Evolutionary conservation across 2,329 filamentous ascomycete genomes (phyloP).

Genomic region (Helotiales sp.): DNA sequence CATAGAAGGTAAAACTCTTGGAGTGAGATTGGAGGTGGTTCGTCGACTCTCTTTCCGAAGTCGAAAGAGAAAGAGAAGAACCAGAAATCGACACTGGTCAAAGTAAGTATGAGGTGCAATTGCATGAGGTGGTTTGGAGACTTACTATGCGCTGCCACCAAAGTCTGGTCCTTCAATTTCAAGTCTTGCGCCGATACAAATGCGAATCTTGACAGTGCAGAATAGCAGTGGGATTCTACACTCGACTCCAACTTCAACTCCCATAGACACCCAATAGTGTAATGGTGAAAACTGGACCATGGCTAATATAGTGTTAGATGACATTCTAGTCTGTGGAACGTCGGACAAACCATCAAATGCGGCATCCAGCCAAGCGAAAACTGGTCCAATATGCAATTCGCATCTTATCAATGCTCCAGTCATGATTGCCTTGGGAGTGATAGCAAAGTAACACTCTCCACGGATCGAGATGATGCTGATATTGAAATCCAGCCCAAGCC

Average conservation of each 20-base stretch:
- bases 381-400: constrained; percentile 39
- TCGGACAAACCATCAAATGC: constrained; percentile 35
- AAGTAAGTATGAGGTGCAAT: neutral
- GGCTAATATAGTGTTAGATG: neutral
- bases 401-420: constrained; percentile 46
- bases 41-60: constrained; percentile 26
- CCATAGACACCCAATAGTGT: constrained; percentile 45
- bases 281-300: constrained; percentile 41
- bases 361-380: constrained; percentile 49
- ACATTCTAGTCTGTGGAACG: neutral
- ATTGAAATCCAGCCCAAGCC: constrained; percentile 48
- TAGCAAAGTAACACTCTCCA: constrained; percentile 52
- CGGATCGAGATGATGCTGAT: constrained; percentile 41
- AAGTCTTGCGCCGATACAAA: constrained; percentile 35
- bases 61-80: constrained; percentile 36
- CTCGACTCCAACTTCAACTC: constrained; percentile 41
- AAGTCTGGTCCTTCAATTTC: constrained; percentile 38
- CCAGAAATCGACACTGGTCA: constrained; percentile 35
- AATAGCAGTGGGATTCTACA: constrained; percentile 47
- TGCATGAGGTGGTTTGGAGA: neutral
- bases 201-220: constrained; percentile 46
- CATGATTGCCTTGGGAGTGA: constrained; percentile 53
- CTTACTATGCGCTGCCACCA: constrained; percentile 26
- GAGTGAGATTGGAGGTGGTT: constrained; percentile 5
- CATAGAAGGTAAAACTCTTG: constrained; percentile 13